Conservation (phyloP, 305 asterid genomes). For the Euphrasia arctica region DNA sequence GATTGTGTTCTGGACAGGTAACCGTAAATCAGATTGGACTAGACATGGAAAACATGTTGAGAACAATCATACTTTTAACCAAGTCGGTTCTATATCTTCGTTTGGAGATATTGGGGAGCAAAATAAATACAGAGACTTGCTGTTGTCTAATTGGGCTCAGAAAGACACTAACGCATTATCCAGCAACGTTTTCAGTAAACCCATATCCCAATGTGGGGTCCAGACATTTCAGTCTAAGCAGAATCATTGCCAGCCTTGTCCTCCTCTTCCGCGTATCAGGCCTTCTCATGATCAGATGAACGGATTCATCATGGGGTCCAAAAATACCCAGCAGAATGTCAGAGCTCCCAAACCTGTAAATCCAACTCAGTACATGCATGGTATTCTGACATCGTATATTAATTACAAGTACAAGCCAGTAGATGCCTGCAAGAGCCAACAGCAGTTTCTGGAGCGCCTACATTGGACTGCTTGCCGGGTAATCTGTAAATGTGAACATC, state of each 20-base stretch:
- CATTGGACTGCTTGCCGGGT: conserved; percentile 37
- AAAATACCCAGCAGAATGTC: conserved; percentile 21
- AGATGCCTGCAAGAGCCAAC: conserved; percentile 29
- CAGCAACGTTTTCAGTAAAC: conserved; percentile 20
- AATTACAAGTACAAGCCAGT: conserved; percentile 22
- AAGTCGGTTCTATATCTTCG: conserved; percentile 26
- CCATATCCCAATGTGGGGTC: conserved; percentile 22
- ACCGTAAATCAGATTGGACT: conserved; percentile 24
- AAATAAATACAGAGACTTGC: conserved; percentile 27
- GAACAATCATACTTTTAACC: conserved; percentile 29
- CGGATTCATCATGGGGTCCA: conserved; percentile 11
- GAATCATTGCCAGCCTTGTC: conserved; percentile 23
- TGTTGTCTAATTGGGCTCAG: conserved; percentile 23
- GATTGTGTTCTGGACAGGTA: conserved; percentile 24
- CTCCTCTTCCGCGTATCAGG: conserved; percentile 23
- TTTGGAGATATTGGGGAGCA: conserved; percentile 19
- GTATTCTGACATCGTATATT: conserved; percentile 32
- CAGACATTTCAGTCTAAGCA: conserved; percentile 22
- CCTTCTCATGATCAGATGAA: conserved; percentile 24
- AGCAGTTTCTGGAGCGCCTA: conserved; percentile 33
- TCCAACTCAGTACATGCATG: conserved; percentile 24
- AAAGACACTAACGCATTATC: conserved; percentile 28
- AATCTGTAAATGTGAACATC: conserved; percentile 36
- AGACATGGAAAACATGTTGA: conserved; percentile 23
- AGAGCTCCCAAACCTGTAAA: conserved; percentile 29